Evolutionary conservation across 2,329 filamentous ascomycete genomes (phyloP), one percentile per base, ranked within the genome.

Genomic region (Aquanectria penicillioides): DNA sequence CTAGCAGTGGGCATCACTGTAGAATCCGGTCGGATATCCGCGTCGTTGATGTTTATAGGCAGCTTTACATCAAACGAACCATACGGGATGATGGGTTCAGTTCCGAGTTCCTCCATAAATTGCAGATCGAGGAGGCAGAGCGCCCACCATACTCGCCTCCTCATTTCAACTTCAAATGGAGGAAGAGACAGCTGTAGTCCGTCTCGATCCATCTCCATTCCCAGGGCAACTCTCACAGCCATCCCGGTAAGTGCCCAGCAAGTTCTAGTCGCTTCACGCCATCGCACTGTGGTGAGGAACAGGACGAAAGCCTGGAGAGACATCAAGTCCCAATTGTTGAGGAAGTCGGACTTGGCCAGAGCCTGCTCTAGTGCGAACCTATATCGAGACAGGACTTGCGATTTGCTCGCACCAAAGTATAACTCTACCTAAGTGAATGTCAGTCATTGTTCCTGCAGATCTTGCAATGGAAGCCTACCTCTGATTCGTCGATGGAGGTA

Each of bases 21-120:
- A 3, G 28, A 22, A 6, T 22, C 8, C 10, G 18, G 11, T 12
- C 15, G 7, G 4, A 46, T 33, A 57, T 84, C 82, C 8, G 63
- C 58, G 60, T 87, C 84, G 68, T 87, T 85, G 61, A 87, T 75
- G 65, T 86, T 87, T n/a, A 81, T 70, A 0, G 85, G 84, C 4
- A 81, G 72, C 40, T 76, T 75, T 1, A 83, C 84, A 62, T 86
- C 82, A 43, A 79, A 83, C 6, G 72, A 75, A 10, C 71, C 66
- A n/a, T 78, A 74, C 8, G 77, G 69, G 3, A 84, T 78, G 2
- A 73, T 31, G 9, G 53, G 41, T 9, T 52, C 46, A 8, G 36
- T 36, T 13, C 46, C 52, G 15, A 51, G 41, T 13, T 47, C 41
- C 7, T 57, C 57, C 2, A 34, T 37, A 6, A 53, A 55, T 11